Evolutionary conservation across 495 filamentous ascomycete genomes (phyloP), one percentile per base, ranked within the genome.

Genomic region (Aspergillus mulundensis): DNA sequence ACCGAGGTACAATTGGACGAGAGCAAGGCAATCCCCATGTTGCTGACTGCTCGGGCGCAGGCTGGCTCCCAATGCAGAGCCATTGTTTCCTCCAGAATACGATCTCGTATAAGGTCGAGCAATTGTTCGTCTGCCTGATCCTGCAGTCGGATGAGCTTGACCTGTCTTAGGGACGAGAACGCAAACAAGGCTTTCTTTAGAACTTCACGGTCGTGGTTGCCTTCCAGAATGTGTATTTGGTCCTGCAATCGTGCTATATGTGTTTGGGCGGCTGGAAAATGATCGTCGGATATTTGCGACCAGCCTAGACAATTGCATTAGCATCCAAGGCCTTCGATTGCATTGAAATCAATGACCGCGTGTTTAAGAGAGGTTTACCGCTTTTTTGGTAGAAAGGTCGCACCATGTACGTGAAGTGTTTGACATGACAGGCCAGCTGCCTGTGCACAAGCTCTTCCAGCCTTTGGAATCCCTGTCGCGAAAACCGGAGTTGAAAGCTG

Each of bases 401-500:
- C 65, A 89, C 81, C 70, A 89, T 80, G 66, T 89, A 89, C 61
- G 82, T 85, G 66, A 89, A 83, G 63, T 84, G 81, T 67, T 77
- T 82, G 45, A 87, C 84, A 70, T 85, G 78, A 57, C 71, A 75
- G 34, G 82, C 79, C 18, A 86, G 74, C 63, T 85, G 78, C 73
- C 75, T 78, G 50, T 65, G 53, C 44, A 78, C 54, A 39, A 78
- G 58, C 30, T 76, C 71, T 19, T 83, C 77, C 43, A 89, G 66
- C 43, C 80, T 71, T 28, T 70, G 65, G 49, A 89, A 81, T 1
- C 84, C 86, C 49, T 77, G 71, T 12, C 61, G 58, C 5, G 82
- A 85, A 57, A 87, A 88, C 32, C 86, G 78, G 19, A 83, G 73
- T 8, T 76, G 76, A 38, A 89, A 80, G 34, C 80, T 74, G 5